These are phyloP conservation scores for Chaetoceros muelleri DNA, from an alignment of 108 stramenopile genomes.

Conservation along the genomic window DNA sequence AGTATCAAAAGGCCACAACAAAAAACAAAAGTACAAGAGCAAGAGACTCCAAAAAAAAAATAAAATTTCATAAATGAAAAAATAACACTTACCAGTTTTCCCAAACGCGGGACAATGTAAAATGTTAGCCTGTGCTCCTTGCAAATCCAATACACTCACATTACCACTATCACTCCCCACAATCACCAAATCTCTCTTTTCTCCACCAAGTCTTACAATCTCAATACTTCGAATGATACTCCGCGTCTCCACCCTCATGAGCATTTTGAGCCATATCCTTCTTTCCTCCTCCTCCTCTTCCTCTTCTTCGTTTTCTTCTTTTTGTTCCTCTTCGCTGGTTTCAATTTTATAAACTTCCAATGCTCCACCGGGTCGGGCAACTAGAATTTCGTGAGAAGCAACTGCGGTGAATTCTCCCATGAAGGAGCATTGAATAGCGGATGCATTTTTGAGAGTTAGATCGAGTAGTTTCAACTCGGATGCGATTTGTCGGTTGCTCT, in stretches of 20 bases:
- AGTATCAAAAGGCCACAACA: background rate
- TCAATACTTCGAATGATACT: conserved; percentile 56
- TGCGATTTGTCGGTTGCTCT: background rate
- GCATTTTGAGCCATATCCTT: conserved; percentile 38
- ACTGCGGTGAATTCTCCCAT: conserved; percentile 56
- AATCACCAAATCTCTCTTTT: conserved; percentile 81
- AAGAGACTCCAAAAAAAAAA: conserved; percentile 1
- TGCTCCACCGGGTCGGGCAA: conserved; percentile 56
- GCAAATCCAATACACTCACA: conserved; percentile 74
- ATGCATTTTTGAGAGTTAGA: conserved; percentile 54
- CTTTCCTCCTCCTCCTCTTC: conserved; percentile 42
- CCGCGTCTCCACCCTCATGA: conserved; percentile 61
- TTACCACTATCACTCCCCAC: conserved; percentile 87
- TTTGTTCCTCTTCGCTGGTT: conserved; percentile 9
- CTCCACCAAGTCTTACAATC: conserved; percentile 69
- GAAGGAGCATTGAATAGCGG: conserved; percentile 37
- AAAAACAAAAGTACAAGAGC: background rate
- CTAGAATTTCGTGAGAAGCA: conserved; percentile 39
- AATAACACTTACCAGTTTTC: conserved; percentile 33
- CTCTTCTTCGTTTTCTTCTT: conserved; percentile 17
- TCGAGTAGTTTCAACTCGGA: conserved; percentile 61
- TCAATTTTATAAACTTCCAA: conserved; percentile 55
- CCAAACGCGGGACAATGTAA: conserved; percentile 40
- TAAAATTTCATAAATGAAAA: background rate
- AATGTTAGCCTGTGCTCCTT: conserved; percentile 16